Base-by-base conservation (phyloP, 1,284 basidiomycete species). In the Irpex lacteus region DNA sequence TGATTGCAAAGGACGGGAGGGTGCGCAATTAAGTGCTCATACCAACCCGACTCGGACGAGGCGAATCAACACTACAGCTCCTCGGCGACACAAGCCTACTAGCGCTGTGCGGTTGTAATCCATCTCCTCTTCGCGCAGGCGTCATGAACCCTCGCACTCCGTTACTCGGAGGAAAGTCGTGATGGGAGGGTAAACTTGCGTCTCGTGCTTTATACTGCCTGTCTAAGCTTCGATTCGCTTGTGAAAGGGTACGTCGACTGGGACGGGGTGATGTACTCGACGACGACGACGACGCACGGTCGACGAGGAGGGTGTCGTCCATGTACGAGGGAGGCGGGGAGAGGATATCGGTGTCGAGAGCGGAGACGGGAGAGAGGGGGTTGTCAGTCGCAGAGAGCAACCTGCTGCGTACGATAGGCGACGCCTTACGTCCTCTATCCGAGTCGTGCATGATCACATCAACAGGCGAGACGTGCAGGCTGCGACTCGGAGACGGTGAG, bases 401-500 rank as follows among this genome's bases (percentile, higher is more conserved):
- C 15, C 13, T 32, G 1, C 32, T 13, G 15, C 54, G 54, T 0
- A 56, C 9, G 26, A 18, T 65, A 53, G 21, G 71, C 57, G 66
- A 65, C 21, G 15, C 36, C 64, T 72, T 71, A 18, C 66, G 66
- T 19, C 70, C 70, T 37, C 69, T 58, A 0, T 34, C 32, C 32
- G 32, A 6, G 32, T 50, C 44, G 15, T 61, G 21, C 9, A 44
- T 50, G 18, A 63, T 65, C 3, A 64, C 21, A 49, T 73, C 72
- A 18, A 67, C 65, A 6, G 72, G 69, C 0, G 72, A 70, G 1
- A 64, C 58, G 3, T 71, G 64, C 0, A 72, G 73, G 65, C 71
- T 73, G 18, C 68, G 65, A 26, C 21, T 26, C 21, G 21, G 21
- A 5, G 74, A 74, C 26, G 71, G 70, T 1, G 74, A 75, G 13